Conservation (phyloP, 2,329 filamentous ascomycete genomes). For the Colletotrichum magnum region DNA sequence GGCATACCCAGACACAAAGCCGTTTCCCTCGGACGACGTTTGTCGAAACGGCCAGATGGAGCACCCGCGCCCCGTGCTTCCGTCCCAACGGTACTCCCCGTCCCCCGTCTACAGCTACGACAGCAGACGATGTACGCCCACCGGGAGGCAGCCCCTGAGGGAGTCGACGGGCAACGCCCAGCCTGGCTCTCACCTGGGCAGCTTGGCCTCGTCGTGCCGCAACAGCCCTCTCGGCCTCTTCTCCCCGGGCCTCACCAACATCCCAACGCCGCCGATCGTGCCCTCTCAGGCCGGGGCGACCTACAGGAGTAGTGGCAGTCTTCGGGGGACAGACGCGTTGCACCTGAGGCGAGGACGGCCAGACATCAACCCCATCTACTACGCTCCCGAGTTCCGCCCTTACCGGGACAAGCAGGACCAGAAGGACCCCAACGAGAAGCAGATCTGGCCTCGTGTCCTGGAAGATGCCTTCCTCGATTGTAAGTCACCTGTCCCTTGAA, state of each 20-base stretch:
- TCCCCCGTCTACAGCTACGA: constrained; percentile 63
- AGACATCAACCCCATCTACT: constrained; percentile 71
- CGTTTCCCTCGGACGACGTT: constrained; percentile 13
- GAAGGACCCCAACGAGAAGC: constrained; percentile 73
- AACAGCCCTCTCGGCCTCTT: constrained; percentile 59
- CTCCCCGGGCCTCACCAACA: constrained; percentile 61
- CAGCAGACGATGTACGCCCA: constrained; percentile 56
- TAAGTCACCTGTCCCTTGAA: constrained; percentile 52
- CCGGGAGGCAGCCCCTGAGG: constrained; percentile 61
- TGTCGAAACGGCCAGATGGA: constrained; percentile 32
- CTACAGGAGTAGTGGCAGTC: constrained; percentile 49
- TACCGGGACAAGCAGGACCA: constrained; percentile 76
- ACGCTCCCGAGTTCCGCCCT: constrained; percentile 73
- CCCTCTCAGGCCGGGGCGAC: constrained; percentile 61
- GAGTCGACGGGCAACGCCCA: constrained; percentile 69
- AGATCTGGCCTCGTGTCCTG: constrained; percentile 73
- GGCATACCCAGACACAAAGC: constrained; percentile 19
- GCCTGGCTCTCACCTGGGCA: constrained; percentile 46
- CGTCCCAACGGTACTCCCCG: constrained; percentile 66
- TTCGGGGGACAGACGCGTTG: constrained; percentile 47
- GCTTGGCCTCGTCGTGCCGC: constrained; percentile 58
- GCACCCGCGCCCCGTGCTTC: constrained; percentile 62
- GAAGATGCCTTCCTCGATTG: constrained; percentile 79
- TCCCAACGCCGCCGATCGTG: constrained; percentile 64
- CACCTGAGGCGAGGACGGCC: constrained; percentile 51